Conservation (phyloP, 208 protist genomes). For the Leptomonas seymouri region DNA sequence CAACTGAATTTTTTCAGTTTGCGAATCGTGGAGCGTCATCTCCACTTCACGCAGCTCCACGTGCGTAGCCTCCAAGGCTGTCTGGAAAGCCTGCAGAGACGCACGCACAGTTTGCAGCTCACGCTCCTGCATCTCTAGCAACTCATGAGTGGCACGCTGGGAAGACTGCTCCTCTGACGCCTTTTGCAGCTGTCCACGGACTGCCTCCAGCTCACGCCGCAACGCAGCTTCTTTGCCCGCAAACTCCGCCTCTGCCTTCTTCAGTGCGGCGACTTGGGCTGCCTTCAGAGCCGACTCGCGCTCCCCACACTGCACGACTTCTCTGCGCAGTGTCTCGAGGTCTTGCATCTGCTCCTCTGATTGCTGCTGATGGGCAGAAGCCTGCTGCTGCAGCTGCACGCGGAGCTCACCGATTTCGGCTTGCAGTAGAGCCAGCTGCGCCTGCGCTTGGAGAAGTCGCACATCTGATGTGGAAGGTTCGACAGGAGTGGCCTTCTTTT, state of each 20-base stretch:
- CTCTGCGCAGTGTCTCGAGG: not conserved
- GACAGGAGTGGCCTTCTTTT: not conserved
- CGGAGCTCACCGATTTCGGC: constrained; percentile 14
- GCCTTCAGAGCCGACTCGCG: constrained; percentile 9
- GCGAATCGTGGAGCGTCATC: constrained; percentile 18
- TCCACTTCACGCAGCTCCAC: constrained; percentile 22
- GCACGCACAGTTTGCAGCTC: constrained; percentile 19
- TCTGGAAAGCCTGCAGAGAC: constrained; percentile 9
- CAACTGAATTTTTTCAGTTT: constrained; percentile 22
- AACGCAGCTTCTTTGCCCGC: constrained; percentile 10
- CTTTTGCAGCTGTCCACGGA: constrained; percentile 9
- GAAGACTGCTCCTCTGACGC: constrained; percentile 16
- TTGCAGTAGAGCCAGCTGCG: constrained; percentile 13
- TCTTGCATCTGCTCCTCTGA: constrained; percentile 14
- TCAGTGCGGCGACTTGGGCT: not conserved
- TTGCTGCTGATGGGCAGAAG: constrained; percentile 4
- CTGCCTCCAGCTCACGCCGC: constrained; percentile 11
- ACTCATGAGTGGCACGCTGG: constrained; percentile 15
- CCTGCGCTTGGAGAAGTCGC: constrained; percentile 1
- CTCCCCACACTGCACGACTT: constrained; percentile 16
- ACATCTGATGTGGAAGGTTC: not conserved
- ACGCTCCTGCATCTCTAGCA: constrained; percentile 12
- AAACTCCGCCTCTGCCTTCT: constrained; percentile 3
- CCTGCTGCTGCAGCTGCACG: constrained; percentile 13
- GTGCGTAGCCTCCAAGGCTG: constrained; percentile 17